phyloP scores from a whole-genome alignment of 1,284 basidiomycete species.

The Bondarzewia mesenterica region DNA sequence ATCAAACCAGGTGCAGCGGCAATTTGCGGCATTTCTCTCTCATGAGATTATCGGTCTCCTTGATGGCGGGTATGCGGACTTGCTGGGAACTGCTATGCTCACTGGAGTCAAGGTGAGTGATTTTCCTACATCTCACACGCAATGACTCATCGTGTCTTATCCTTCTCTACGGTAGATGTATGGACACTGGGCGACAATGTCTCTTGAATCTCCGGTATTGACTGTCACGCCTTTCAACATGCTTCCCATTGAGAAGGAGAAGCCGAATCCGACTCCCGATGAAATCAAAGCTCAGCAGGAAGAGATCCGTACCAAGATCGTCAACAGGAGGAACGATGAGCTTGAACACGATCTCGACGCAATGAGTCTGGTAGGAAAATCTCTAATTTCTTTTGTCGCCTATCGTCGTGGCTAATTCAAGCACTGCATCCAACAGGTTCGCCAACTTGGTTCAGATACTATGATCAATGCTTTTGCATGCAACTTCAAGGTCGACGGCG shows the following conservation, averaged over 20 bases:
- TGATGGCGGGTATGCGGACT: constrained; percentile 25
- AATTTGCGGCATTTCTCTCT: constrained; percentile 25
- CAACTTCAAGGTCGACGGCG: constrained; percentile 28
- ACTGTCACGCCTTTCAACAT: constrained; percentile 29
- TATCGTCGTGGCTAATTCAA: no score
- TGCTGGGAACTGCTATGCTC: constrained; percentile 32
- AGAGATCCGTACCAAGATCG: constrained; percentile 30
- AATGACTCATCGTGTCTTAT: no score
- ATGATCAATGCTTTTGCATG: constrained; percentile 37
- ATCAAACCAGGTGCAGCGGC: constrained; percentile 39
- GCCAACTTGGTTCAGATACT: constrained; percentile 38
- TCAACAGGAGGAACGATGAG: constrained; percentile 24
- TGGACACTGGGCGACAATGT: constrained; percentile 33
- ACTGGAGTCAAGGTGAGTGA: constrained; percentile 24
- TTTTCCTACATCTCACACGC: neutral
- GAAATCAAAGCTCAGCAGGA: constrained; percentile 25
- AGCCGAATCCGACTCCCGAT: no score
- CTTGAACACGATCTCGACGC: constrained; percentile 28
- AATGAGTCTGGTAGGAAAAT: no score
- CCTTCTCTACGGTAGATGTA: no score
- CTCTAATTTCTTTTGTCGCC: constrained; percentile 22
- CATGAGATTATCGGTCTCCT: constrained; percentile 31
- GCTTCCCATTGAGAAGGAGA: constrained; percentile 30
- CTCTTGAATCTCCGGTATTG: constrained; percentile 21
- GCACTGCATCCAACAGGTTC: constrained; percentile 18